A percentile compares a stretch with the other conserved stretches of the same genome.
Evolutionary conservation across 345 rosid genomes (phyloP).

Genomic region (Populus alba): DNA sequence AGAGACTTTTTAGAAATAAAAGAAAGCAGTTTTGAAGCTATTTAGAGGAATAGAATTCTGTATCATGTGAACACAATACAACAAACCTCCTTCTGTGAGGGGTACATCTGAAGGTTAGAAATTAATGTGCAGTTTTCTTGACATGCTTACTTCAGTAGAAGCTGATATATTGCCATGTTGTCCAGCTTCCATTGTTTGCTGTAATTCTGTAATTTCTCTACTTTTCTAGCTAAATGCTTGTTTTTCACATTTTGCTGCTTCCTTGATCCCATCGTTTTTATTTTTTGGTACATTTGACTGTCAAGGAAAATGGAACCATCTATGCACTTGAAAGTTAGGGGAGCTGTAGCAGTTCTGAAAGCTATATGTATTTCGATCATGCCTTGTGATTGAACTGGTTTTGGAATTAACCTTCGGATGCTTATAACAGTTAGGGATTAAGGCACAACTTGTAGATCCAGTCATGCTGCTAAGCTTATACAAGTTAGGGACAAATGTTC

Average conservation of each 20-base stretch:
- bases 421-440: background rate
- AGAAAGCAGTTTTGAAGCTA: slow-evolving; percentile 85
- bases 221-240: slow-evolving; percentile 14
- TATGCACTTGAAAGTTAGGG: background rate
- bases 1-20: slow-evolving; percentile 68
- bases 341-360: background rate
- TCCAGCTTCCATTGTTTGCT: background rate
- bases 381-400: background rate
- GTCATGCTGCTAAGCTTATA: background rate
- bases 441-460: background rate
- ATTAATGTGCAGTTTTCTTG: slow-evolving; percentile 14
- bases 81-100: slow-evolving; percentile 19
- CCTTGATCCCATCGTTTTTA: background rate
- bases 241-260: background rate
- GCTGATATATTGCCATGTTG: slow-evolving; percentile 3
- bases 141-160: slow-evolving; percentile 4
- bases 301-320: background rate
- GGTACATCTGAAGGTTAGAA: slow-evolving; percentile 11
- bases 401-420: background rate
- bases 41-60: slow-evolving; percentile 27
- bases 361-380: background rate
- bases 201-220: background rate
- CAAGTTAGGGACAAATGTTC: background rate
- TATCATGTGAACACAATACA: slow-evolving; percentile 36
- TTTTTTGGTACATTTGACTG: background rate